These are phyloP conservation scores for Populus tomentosa DNA, from an alignment of 441 rosid genomes.

Conservation along the genomic window DNA sequence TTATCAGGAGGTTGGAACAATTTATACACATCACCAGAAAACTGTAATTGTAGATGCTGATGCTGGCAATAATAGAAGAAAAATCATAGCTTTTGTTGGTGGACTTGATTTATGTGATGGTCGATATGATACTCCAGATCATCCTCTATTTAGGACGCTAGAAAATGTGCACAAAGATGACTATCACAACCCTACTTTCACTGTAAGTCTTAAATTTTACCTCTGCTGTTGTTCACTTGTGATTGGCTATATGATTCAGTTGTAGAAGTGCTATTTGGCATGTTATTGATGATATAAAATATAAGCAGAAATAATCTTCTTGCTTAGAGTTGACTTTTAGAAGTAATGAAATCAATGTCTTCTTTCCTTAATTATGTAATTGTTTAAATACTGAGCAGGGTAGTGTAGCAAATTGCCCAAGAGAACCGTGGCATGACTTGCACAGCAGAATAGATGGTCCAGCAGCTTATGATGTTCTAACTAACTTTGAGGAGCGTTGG, in stretches of 20 bases:
- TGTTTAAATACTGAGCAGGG: conserved; percentile 41
- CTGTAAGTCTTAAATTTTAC: conserved; percentile 46
- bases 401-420: conserved; percentile 57
- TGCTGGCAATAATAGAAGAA: conserved; percentile 68
- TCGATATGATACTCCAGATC: conserved; percentile 88
- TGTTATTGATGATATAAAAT: neutral
- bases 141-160: conserved; percentile 69
- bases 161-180: conserved; percentile 76
- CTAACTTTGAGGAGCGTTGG: conserved; percentile 97
- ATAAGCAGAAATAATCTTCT: neutral
- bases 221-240: conserved; percentile 7
- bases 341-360: conserved; percentile 1
- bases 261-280: neutral
- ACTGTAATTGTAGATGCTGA: conserved; percentile 93
- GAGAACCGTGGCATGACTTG: conserved; percentile 98
- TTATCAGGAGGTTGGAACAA: conserved; percentile 85
- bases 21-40: conserved; percentile 98
- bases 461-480: conserved; percentile 89
- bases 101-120: conserved; percentile 99
- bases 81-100: conserved; percentile 90
- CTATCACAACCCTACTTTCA: conserved; percentile 85
- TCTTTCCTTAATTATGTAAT: conserved; percentile 10
- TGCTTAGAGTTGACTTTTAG: neutral
- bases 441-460: conserved; percentile 94
- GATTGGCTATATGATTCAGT: neutral